A percentile compares a stretch with the other conserved stretches of the same genome.
phyloP scores from a whole-genome alignment of 441 rosid genomes.

The Adansonia rubrostipa region DNA sequence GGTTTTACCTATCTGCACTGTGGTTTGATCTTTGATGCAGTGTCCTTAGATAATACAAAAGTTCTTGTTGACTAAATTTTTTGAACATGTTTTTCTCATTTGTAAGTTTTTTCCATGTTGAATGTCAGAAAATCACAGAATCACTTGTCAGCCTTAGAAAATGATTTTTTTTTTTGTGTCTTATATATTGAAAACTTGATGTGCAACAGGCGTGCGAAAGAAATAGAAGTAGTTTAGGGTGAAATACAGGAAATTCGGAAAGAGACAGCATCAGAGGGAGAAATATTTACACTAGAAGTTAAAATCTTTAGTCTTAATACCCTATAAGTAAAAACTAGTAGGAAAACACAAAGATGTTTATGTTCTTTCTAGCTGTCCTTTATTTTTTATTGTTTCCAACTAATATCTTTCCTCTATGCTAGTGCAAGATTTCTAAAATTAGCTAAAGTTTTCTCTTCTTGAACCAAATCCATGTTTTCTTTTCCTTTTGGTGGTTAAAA shows the following conservation, averaged over 20 bases:
- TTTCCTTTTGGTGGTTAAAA: background rate
- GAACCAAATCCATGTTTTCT: background rate
- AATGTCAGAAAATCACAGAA: background rate
- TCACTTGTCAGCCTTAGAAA: background rate
- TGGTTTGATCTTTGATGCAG: constrained; percentile 12
- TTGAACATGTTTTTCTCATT: background rate
- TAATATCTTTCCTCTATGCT: background rate
- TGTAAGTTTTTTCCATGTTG: background rate
- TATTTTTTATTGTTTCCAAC: constrained; percentile 1
- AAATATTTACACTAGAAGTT: background rate
- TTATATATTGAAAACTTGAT: background rate
- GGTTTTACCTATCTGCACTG: background rate
- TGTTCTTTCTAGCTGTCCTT: background rate
- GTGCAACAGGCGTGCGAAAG: background rate
- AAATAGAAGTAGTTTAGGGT: background rate
- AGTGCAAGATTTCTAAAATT: background rate
- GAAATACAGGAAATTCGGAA: background rate
- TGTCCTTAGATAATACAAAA: background rate
- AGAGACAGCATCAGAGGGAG: background rate
- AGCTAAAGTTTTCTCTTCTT: background rate
- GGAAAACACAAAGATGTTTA: background rate
- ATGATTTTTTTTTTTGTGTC: background rate
- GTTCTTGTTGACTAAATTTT: background rate
- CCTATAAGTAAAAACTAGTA: background rate
- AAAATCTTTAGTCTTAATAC: background rate